phyloP scores from a whole-genome alignment of 2,329 filamentous ascomycete species.

The Aspergillus neoniger region DNA sequence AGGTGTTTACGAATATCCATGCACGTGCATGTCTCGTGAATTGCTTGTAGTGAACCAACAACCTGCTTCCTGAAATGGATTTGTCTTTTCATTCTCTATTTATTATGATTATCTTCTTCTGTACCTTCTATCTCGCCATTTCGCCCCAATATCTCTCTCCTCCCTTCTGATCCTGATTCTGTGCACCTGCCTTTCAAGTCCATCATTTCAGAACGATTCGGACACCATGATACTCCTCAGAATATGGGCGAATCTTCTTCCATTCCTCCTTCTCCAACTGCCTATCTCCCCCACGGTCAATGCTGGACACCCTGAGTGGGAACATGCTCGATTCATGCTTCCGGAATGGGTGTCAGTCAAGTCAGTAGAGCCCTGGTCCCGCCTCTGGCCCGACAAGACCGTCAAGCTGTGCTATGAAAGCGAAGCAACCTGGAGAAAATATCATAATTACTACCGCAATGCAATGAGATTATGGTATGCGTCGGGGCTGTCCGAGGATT shows the following conservation, averaged over 20 bases:
- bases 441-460: background rate
- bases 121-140: too few species aligned
- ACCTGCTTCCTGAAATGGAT: too few species aligned
- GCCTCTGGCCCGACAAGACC: constrained; percentile 1
- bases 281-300: background rate
- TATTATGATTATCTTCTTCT: too few species aligned
- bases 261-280: background rate
- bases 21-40: too few species aligned
- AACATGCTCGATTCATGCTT: background rate
- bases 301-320: constrained; percentile 8
- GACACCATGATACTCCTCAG: background rate
- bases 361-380: background rate
- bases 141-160: background rate
- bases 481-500: constrained; percentile 6
- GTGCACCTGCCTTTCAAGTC: too few species aligned
- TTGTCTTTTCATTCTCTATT: too few species aligned
- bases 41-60: too few species aligned
- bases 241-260: background rate
- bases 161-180: too few species aligned
- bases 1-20: too few species aligned
- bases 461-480: constrained; percentile 15
- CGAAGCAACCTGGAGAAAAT: background rate
- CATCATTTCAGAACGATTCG: background rate
- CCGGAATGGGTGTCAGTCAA: background rate
- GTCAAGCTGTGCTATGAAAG: constrained; percentile 5